Conservation (phyloP, 2,329 filamentous ascomycete species). For the Hyphodiscus sp. region DNA sequence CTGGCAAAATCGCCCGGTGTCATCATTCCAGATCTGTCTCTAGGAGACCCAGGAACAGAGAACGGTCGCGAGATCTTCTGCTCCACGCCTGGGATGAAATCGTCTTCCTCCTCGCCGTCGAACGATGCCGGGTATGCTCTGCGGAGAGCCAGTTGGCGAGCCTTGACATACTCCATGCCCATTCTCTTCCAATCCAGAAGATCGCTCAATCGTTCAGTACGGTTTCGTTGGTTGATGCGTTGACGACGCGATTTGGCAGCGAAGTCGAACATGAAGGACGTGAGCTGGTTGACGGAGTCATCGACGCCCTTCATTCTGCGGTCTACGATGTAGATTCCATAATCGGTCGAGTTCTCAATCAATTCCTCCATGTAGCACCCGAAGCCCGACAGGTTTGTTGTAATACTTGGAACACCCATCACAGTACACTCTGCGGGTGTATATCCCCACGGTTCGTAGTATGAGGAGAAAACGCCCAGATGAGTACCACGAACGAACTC, state of each 20-base stretch:
- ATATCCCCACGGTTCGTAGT: conserved; percentile 99
- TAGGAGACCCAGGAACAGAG: conserved; percentile 87
- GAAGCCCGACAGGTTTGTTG: conserved; percentile 94
- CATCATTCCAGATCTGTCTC: conserved; percentile 94
- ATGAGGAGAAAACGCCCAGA: conserved; percentile 90
- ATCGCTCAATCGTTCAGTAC: conserved; percentile 90
- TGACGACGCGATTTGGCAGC: conserved; percentile 88
- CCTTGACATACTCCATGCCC: conserved; percentile 99
- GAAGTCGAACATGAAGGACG: conserved; percentile 90
- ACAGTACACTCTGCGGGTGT: conserved; percentile 97
- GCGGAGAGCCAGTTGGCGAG: conserved; percentile 82
- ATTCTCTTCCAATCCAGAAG: conserved; percentile 98
- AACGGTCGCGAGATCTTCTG: conserved; percentile 93
- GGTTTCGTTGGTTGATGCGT: conserved; percentile 97
- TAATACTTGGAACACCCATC: conserved; percentile 98
- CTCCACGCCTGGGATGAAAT: conserved; percentile 87
- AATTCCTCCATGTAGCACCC: conserved; percentile 99
- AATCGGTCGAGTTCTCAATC: conserved; percentile 96
- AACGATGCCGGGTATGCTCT: conserved; percentile 89
- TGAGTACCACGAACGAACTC: conserved; percentile 98
- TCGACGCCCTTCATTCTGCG: conserved; percentile 92
- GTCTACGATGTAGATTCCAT: conserved; percentile 98
- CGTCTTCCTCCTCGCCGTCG: conserved; percentile 62
- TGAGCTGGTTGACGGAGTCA: conserved; percentile 93
- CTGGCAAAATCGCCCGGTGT: conserved; percentile 97